Conservation (phyloP, 331 rosid species). For the Erythrophleum ivorense region DNA sequence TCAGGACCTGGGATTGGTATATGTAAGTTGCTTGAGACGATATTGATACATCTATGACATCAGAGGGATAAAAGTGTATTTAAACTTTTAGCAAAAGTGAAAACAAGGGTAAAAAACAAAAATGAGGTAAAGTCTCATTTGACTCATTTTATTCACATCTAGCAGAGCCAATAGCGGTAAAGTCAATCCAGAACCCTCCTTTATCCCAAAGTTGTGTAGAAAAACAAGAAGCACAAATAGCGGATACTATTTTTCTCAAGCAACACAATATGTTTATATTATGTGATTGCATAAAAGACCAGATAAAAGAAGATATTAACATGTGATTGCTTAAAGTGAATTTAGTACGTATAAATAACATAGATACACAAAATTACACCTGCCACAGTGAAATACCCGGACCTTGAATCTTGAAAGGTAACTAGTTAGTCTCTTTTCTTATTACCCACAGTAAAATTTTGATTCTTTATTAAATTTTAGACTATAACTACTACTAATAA, state of each 20-base stretch:
- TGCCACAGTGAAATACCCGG: constrained; percentile 6
- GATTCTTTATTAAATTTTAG: no score
- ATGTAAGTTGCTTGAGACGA: no score
- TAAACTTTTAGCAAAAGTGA: no score
- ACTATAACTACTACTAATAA: no score
- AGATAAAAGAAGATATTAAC: background rate
- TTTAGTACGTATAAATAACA: constrained; percentile 5
- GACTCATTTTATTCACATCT: no score
- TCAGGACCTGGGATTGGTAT: no score
- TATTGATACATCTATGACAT: no score
- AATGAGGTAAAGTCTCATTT: no score
- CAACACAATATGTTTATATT: constrained; percentile 32
- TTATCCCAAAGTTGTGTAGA: background rate
- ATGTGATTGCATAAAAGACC: constrained; percentile 5
- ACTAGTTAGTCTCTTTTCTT: constrained; percentile 34
- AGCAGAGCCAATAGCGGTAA: no score
- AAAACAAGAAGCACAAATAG: constrained; percentile 3
- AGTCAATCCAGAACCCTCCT: no score
- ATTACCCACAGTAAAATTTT: constrained; percentile 52
- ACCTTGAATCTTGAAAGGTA: constrained; percentile 23
- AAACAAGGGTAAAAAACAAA: no score
- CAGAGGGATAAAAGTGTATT: no score
- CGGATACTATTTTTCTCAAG: background rate
- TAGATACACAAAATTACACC: constrained; percentile 51
- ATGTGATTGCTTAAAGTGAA: constrained; percentile 32